Conservation (phyloP, 805 yeast species). For the Zygosaccharomyces kombuchaensis region DNA sequence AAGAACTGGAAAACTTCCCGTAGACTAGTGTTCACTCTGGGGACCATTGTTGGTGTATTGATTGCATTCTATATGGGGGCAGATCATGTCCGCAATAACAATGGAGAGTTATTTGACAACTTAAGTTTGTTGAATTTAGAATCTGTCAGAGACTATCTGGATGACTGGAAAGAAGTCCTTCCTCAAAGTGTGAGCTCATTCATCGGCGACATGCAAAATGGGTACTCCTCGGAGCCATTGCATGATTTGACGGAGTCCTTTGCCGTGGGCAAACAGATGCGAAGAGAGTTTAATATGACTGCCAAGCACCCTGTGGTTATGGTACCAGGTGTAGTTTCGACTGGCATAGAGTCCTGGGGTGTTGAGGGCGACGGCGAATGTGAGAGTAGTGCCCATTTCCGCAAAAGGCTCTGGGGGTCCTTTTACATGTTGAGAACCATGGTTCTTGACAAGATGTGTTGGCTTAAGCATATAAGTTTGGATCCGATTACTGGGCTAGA, state of each 20-base stretch:
- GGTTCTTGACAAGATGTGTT: conserved; percentile 87
- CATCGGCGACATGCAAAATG: conserved; percentile 46
- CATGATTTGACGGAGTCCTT: conserved; percentile 71
- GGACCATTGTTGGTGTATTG: conserved; percentile 66
- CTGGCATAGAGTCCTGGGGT: conserved; percentile 95
- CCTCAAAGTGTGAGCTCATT: conserved; percentile 62
- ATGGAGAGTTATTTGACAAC: conserved; percentile 41
- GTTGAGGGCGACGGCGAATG: conserved; percentile 71
- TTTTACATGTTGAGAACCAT: conserved; percentile 90
- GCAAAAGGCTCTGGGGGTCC: conserved; percentile 95
- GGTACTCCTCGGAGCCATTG: conserved; percentile 16
- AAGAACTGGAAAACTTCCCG: conserved; percentile 44
- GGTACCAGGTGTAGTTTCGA: conserved; percentile 95
- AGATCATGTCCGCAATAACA: conserved; percentile 24
- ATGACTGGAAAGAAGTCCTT: conserved; percentile 70
- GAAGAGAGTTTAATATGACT: conserved; percentile 44
- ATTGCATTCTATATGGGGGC: conserved; percentile 60
- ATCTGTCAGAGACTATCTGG: conserved; percentile 51
- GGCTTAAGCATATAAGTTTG: conserved; percentile 87
- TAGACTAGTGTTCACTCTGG: conserved; percentile 59
- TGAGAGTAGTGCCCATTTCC: conserved; percentile 76
- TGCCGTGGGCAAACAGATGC: conserved; percentile 74
- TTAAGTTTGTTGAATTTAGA: conserved; percentile 49
- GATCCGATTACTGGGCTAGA: conserved; percentile 92
- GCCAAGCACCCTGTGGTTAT: conserved; percentile 76